phyloP scores from a whole-genome alignment of 768 basidiomycete species.

The Mycena haematopus region DNA sequence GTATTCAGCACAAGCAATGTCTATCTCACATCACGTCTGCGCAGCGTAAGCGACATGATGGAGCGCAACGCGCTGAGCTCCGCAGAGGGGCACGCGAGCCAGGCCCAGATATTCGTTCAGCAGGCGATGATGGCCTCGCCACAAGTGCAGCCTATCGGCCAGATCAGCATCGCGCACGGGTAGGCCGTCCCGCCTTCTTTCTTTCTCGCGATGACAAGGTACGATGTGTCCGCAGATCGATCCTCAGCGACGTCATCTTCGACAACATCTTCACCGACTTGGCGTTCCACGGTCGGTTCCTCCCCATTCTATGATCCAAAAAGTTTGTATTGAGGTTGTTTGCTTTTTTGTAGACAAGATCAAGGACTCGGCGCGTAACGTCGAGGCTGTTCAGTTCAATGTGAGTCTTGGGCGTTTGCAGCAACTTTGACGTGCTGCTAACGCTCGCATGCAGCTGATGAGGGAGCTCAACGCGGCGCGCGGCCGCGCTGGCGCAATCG shows the following conservation, averaged over 20 bases:
- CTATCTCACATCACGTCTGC: not conserved
- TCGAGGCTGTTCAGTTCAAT: slow-evolving; percentile 40
- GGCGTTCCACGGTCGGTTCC: slow-evolving; percentile 46
- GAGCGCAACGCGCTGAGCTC: slow-evolving; percentile 47
- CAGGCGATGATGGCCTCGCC: slow-evolving; percentile 47
- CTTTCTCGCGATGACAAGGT: not conserved
- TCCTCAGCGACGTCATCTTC: slow-evolving; percentile 49
- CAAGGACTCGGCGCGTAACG: slow-evolving; percentile 41
- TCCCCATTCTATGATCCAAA: not conserved
- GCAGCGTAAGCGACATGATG: slow-evolving; percentile 48
- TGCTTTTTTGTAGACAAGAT: slow-evolving; percentile 44
- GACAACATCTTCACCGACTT: slow-evolving; percentile 52
- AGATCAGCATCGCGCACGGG: slow-evolving; percentile 48
- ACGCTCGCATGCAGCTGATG: not conserved
- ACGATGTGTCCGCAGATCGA: slow-evolving; percentile 1
- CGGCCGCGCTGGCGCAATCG: slow-evolving; percentile 6
- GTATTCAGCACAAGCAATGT: not conserved
- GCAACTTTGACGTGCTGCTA: no score
- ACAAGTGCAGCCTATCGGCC: slow-evolving; percentile 44
- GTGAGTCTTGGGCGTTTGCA: not conserved
- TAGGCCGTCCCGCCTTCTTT: slow-evolving; percentile 24
- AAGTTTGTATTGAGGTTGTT: slow-evolving; percentile 4
- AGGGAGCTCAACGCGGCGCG: not conserved
- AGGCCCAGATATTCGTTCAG: slow-evolving; percentile 43
- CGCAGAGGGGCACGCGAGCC: slow-evolving; percentile 43